Evolutionary conservation across 768 basidiomycete genomes (phyloP), one percentile per base, ranked within the genome.

Genomic region (Kwoniella bestiolae): DNA sequence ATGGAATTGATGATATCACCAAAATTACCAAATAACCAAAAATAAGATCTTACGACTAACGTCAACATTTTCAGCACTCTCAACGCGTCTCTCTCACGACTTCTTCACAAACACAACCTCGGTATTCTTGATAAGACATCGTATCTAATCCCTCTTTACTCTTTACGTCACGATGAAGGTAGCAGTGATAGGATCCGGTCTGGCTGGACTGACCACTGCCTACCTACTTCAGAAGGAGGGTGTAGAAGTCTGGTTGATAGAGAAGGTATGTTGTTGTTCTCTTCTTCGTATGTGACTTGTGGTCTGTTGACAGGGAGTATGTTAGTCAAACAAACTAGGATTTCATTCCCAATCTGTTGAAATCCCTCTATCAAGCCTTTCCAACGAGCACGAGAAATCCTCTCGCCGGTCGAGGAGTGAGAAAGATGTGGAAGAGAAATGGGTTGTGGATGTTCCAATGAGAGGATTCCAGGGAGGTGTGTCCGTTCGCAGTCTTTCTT

Each of bases 391-490:
- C 4, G 52, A 64, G 79, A 9, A 78, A 78, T 23, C 73, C 82
- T 34, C 61, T n/a, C n/a, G 34, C 11, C 21, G 46, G 46, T 47
- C 60, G 55, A 31, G 25, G 44, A 46, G 26, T 23, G 38, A 62
- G 32, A 28, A 31, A 38, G 25, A 11, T 6, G 2, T 44, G 28
- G 56, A 53, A 12, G 26, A 29, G 35, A 45, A 32, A 60, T 86
- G 86, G 71, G 63, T 76, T n/a, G 83, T 91, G 3, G 90, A 91
- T 74, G 90, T 91, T 0, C 90, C 90, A 0, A 91, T 91, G 90
- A 82, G 90, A 44, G 87, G 87, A 1, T 91, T 91, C 74, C 90
- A 91, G 84, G 88, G 87, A 82, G 89, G 89, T 88, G 60, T 56
- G 85, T 67, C 31, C n/a, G n/a, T n/a, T n/a, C n/a, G n/a, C n/a